These are phyloP conservation scores for Royoungia palumana DNA, from an alignment of 768 basidiomycete species.

Conservation along the genomic window DNA sequence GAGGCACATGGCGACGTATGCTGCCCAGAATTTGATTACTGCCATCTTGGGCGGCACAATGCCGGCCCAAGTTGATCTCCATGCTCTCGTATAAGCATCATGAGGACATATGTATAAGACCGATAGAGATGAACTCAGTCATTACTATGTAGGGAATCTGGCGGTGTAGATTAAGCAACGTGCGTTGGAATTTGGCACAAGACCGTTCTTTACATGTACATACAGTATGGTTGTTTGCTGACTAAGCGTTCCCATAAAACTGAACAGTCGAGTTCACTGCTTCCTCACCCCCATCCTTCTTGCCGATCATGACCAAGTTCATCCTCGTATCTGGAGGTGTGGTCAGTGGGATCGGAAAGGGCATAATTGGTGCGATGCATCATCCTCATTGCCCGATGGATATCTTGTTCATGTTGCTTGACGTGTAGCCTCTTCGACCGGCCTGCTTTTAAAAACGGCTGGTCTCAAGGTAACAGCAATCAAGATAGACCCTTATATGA, in stretches of 20 bases:
- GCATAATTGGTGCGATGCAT: conserved; percentile 82
- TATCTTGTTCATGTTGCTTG: conserved; percentile 22
- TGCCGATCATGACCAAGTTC: conserved; percentile 81
- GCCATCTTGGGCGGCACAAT: conserved; percentile 51
- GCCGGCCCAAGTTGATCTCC: conserved; percentile 49
- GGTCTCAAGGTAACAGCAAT: conserved; percentile 97
- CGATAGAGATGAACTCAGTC: too few species aligned
- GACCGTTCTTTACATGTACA: too few species aligned
- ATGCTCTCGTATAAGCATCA: conserved; percentile 7
- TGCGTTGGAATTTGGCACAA: too few species aligned
- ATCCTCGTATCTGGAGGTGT: conserved; percentile 97
- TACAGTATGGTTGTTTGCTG: not conserved
- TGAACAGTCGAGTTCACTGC: too few species aligned
- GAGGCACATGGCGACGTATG: conserved; percentile 74
- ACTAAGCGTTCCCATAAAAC: conserved; percentile 5
- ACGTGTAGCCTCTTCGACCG: conserved; percentile 86
- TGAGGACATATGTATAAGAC: not conserved
- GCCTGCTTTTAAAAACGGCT: conserved; percentile 89
- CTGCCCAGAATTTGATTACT: conserved; percentile 56
- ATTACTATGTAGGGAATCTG: too few species aligned
- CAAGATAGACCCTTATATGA: conserved; percentile 99
- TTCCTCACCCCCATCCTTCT: not conserved
- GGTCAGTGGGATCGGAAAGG: conserved; percentile 98
- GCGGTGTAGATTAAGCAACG: too few species aligned
- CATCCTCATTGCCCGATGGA: conserved; percentile 11